Evolutionary conservation across 208 protist species (phyloP).

Genomic region (Vickermania ingenoplastis): DNA sequence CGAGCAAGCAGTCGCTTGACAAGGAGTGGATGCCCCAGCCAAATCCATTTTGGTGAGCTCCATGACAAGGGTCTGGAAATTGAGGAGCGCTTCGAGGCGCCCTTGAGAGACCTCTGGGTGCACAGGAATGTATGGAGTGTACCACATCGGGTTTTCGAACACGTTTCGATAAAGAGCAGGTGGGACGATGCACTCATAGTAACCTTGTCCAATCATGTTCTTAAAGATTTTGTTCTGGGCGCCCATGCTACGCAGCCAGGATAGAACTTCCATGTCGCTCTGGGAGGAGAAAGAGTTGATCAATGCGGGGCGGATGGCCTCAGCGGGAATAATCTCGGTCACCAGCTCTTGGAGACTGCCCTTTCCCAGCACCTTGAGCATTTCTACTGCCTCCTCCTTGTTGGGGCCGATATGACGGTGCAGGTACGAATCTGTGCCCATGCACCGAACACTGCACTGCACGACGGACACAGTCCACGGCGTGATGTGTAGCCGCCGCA

Average conservation of each 20-base stretch:
- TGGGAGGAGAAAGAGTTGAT: slow-evolving; percentile 26
- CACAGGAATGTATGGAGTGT: slow-evolving; percentile 99
- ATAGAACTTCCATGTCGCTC: slow-evolving; percentile 66
- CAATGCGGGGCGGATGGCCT: slow-evolving; percentile 47
- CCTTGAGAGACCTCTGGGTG: slow-evolving; percentile 95
- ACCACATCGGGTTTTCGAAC: slow-evolving; percentile 98
- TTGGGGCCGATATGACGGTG: slow-evolving; percentile 89
- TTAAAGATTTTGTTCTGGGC: slow-evolving; percentile 85
- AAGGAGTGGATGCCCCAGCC: slow-evolving; percentile 95
- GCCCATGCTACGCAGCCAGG: slow-evolving; percentile 35
- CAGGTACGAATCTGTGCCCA: slow-evolving; percentile 76
- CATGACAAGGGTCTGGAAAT: slow-evolving; percentile 96
- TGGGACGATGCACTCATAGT: slow-evolving; percentile 88
- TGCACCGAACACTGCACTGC: no score
- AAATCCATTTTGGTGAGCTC: slow-evolving; percentile 94
- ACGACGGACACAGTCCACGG: no score
- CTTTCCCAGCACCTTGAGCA: slow-evolving; percentile 82
- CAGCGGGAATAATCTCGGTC: slow-evolving; percentile 51
- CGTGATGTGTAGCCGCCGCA: no score
- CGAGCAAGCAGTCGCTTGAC: slow-evolving; percentile 78
- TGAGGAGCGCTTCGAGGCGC: slow-evolving; percentile 95
- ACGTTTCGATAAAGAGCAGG: slow-evolving; percentile 94
- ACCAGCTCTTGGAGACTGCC: slow-evolving; percentile 74
- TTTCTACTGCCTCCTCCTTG: slow-evolving; percentile 67
- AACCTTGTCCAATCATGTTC: slow-evolving; percentile 91